Percentiles rank a stretch among this genome's conserved stretches.
These are phyloP conservation scores for Candida caryicola DNA, from an alignment of 805 yeast species.

Conservation along the genomic window DNA sequence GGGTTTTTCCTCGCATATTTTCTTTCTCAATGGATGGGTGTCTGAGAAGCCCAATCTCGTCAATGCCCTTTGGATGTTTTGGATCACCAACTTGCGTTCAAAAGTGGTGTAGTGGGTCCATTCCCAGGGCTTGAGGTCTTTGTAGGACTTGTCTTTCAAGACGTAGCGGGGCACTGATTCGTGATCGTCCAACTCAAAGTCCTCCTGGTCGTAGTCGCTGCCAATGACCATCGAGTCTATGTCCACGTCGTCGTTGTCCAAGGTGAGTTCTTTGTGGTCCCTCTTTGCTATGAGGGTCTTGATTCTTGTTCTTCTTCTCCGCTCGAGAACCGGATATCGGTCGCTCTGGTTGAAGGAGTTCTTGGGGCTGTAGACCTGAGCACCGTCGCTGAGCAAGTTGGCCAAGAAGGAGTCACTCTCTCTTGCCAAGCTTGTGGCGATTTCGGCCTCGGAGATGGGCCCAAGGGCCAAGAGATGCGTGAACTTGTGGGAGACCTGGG, in stretches of 20 bases:
- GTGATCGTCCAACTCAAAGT: constrained; percentile 1
- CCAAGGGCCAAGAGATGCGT: constrained; percentile 49
- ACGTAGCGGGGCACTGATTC: constrained; percentile 16
- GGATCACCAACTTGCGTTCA: constrained; percentile 31
- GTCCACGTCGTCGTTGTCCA: constrained; percentile 7
- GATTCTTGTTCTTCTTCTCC: constrained; percentile 22
- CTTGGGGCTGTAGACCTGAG: constrained; percentile 25
- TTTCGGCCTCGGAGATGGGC: constrained; percentile 34
- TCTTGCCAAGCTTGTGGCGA: constrained; percentile 17
- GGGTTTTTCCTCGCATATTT: constrained; percentile 16
- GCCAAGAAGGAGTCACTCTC: constrained; percentile 21
- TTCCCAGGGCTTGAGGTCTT: constrained; percentile 38
- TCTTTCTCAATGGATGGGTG: constrained; percentile 41
- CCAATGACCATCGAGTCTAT: constrained; percentile 9
- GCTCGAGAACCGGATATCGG: constrained; percentile 21
- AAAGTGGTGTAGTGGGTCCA: constrained; percentile 30
- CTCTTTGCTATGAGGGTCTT: constrained; percentile 32
- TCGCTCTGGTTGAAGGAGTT: constrained; percentile 31
- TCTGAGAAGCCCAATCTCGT: constrained; percentile 42
- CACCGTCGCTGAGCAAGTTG: constrained; percentile 28
- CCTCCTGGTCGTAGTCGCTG: constrained; percentile 9
- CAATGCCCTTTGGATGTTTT: constrained; percentile 37
- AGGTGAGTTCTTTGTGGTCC: constrained; percentile 5
- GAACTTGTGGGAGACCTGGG: constrained; percentile 23
- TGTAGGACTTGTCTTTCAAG: constrained; percentile 41